A percentile compares a stretch with the other conserved stretches of the same genome.
Evolutionary conservation across 441 rosid genomes (phyloP).

Genomic region (Hypseocharis bilobata): DNA sequence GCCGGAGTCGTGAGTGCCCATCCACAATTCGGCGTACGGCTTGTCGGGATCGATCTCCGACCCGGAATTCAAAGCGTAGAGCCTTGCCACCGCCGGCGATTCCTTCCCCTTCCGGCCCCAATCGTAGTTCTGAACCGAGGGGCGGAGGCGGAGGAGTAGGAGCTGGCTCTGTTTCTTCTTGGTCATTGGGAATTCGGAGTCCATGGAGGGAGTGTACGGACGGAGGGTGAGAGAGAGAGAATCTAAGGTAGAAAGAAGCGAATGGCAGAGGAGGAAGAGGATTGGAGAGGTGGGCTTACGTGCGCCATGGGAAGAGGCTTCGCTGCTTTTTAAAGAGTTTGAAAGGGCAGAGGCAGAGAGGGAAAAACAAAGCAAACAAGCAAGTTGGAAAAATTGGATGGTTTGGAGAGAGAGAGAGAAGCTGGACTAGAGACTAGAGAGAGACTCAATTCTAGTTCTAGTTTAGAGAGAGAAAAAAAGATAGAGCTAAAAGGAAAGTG

Average conservation of each 20-base stretch:
- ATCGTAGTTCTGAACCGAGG: constrained; percentile 52
- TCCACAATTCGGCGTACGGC: constrained; percentile 75
- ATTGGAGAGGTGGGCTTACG: not conserved
- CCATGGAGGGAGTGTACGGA: no score
- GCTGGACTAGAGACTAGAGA: no score
- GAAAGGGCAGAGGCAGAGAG: not conserved
- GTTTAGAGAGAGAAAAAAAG: no score
- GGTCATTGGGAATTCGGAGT: not conserved
- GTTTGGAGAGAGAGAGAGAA: no score
- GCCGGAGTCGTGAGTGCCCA: constrained; percentile 70
- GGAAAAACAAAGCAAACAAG: no score
- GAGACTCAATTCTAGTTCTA: no score
- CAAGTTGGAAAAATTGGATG: no score
- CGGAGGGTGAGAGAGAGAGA: no score
- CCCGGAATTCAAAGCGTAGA: constrained; percentile 52
- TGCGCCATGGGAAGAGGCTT: not conserved
- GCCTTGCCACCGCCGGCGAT: constrained; percentile 43
- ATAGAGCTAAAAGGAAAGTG: no score
- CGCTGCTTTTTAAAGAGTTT: not conserved
- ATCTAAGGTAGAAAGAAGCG: no score
- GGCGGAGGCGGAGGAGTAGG: constrained; percentile 26
- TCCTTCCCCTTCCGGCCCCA: constrained; percentile 65
- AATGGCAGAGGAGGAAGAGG: no score
- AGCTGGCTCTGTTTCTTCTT: not conserved
- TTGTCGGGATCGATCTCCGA: constrained; percentile 23